Base-by-base conservation (phyloP, 108 stramenopile genomes). In the Cyclotella atomus region DNA sequence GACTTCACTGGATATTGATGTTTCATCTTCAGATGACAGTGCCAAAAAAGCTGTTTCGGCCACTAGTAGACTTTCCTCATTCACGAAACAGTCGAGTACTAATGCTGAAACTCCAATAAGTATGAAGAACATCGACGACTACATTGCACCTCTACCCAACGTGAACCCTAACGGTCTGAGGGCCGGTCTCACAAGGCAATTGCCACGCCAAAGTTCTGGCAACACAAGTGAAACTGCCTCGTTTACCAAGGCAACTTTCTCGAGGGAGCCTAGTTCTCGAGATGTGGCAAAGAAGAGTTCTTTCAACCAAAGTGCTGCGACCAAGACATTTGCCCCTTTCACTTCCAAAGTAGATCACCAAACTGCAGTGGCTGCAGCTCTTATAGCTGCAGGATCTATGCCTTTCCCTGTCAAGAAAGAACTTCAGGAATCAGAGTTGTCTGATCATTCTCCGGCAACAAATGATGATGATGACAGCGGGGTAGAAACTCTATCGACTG, bases 401-500 rank as follows among this genome's bases (percentile, higher is more conserved):
- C 17, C 47, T 29, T 32, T 32, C 15, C 56, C 29, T 32, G 12
- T 15, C 12, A 32, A 1, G 28, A 12, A 30, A 57, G 29, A 30
- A 32, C 29, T 28, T 32, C 28, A 32, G 29, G 19, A 17, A 12
- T 61, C 60, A 3, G 23, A 61, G 14, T 10, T 41, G 8, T 61
- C 60, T 17, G 7, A 27, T 21, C 60, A 61, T 43, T 30, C 60
- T 5, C 60, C 60, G 14, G 36, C 41, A 7, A 36, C 60, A 61
- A 61, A 14, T 12, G 38, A 61, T 2, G 60, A 61, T 24, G 60
- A 61, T 8, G 36, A 41, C 34, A 61, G 60, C 24, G 60, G 20
- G 6, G 34, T 61, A 2, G 60, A 61, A 21, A 61, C 60, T 12
- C 21, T 38, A 24, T 38, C 38, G 10, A 36, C 60, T 38, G 36